phyloP scores from a whole-genome alignment of 768 basidiomycete genomes.

The Lactarius psammicola region DNA sequence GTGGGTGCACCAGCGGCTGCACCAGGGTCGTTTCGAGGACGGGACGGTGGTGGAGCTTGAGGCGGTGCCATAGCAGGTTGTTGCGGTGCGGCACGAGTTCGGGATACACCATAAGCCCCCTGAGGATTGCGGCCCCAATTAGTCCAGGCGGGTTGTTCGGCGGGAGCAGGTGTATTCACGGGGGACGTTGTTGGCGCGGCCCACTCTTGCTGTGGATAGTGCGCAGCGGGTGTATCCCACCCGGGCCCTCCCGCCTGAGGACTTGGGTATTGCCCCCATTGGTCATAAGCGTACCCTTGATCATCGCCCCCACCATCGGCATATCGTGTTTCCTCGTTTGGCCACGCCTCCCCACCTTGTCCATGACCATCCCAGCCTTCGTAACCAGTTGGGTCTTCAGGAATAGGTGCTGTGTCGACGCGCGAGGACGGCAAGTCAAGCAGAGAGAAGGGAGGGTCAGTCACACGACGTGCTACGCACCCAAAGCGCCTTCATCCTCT shows the following conservation, averaged over 20 bases:
- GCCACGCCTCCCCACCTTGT: constrained; percentile 7
- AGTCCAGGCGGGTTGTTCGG: constrained; percentile 11
- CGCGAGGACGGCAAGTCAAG: constrained; percentile 9
- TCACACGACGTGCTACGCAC: constrained; percentile 23
- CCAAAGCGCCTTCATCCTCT: constrained; percentile 17
- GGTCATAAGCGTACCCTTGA: constrained; percentile 12
- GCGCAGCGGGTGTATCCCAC: neutral
- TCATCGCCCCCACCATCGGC: constrained; percentile 9
- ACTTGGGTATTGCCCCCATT: constrained; percentile 14
- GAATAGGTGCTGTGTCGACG: constrained; percentile 20
- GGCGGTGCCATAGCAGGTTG: constrained; percentile 5
- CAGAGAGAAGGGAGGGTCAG: neutral
- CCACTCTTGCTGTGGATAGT: constrained; percentile 21
- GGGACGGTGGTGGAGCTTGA: neutral
- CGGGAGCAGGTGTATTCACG: neutral
- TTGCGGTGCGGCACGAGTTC: constrained; percentile 2
- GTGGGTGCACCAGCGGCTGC: neutral
- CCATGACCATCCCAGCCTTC: constrained; percentile 6
- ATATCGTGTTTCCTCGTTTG: constrained; percentile 1
- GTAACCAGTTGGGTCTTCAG: constrained; percentile 17
- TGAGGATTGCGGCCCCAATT: constrained; percentile 8
- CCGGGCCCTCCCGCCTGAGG: constrained; percentile 5
- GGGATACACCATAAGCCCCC: neutral
- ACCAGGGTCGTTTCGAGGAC: constrained; percentile 11
- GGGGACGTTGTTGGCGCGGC: neutral